These are phyloP conservation scores for Mycena chlorophos DNA, from an alignment of 768 basidiomycete genomes.

Conservation along the genomic window DNA sequence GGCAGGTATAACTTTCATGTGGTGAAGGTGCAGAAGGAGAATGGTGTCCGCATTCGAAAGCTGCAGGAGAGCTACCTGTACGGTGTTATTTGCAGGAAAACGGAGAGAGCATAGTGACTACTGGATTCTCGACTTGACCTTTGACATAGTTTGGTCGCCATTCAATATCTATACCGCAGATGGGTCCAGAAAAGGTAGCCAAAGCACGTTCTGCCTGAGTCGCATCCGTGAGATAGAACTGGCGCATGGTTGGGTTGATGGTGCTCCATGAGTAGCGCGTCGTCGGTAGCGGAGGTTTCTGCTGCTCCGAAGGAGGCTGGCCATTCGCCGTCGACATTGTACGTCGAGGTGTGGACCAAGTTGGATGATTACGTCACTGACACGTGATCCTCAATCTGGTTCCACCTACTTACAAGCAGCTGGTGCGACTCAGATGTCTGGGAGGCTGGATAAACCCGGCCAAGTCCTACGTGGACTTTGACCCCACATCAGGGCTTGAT, in stretches of 20 bases:
- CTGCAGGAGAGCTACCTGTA: conserved; percentile 63
- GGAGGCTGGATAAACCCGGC: too few relatives aligned
- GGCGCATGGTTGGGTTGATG: conserved; percentile 30
- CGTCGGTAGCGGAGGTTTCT: conserved; percentile 26
- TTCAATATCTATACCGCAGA: conserved; percentile 74
- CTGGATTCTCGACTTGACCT: conserved; percentile 59
- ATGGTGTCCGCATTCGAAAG: conserved; percentile 58
- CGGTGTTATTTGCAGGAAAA: background rate
- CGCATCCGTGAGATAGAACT: conserved; percentile 39
- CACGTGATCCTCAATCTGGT: too few relatives aligned
- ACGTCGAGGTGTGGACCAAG: too few relatives aligned
- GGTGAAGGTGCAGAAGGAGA: conserved; percentile 63
- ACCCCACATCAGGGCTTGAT: too few relatives aligned
- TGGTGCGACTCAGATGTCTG: too few relatives aligned
- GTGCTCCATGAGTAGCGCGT: conserved; percentile 39
- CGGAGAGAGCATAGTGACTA: background rate
- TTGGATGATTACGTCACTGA: too few relatives aligned
- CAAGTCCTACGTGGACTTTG: too few relatives aligned
- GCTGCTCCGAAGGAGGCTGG: conserved; percentile 2
- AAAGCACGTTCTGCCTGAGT: conserved; percentile 34
- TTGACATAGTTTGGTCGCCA: conserved; percentile 68
- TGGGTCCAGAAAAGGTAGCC: conserved; percentile 30
- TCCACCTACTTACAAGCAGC: too few relatives aligned
- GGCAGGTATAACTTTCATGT: conserved; percentile 60
- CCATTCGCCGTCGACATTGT: too few relatives aligned